These are phyloP conservation scores for Polytrichum formosum DNA, from an alignment of 225 moss, liverwort and hornwort species.

Conservation along the genomic window DNA sequence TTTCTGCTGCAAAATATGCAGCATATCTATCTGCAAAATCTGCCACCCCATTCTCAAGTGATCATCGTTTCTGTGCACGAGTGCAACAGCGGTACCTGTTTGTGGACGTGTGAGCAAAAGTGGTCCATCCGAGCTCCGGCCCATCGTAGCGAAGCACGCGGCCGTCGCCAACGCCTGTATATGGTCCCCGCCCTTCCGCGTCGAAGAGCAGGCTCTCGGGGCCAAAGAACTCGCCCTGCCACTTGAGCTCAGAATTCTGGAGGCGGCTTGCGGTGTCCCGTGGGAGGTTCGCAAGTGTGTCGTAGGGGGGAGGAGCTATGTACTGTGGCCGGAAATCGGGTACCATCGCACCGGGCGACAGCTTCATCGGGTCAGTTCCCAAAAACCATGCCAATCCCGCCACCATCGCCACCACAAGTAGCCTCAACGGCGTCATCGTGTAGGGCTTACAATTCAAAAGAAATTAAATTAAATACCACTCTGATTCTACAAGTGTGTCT, in stretches of 20 bases:
- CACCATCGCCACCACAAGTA: conserved; percentile 16
- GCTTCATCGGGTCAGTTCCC: conserved; percentile 41
- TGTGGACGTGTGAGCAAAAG: conserved; percentile 70
- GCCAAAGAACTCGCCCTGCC: conserved; percentile 55
- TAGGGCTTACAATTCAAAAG: no score
- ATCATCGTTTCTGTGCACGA: no score
- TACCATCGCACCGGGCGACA: conserved; percentile 28
- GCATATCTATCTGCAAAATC: no score
- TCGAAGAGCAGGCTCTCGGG: conserved; percentile 94
- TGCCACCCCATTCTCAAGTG: no score
- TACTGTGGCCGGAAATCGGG: conserved; percentile 28
- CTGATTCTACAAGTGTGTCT: no score
- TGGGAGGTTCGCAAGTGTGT: conserved; percentile 18
- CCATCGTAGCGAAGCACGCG: conserved; percentile 82
- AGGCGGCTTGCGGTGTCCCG: conserved; percentile 45
- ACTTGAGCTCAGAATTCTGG: conserved; percentile 47
- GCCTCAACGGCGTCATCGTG: conserved; percentile 25
- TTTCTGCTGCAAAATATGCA: no score
- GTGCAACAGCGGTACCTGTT: conserved; percentile 45
- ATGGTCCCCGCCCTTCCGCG: conserved; percentile 74
- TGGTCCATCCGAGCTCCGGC: conserved; percentile 75
- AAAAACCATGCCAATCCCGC: conserved; percentile 44
- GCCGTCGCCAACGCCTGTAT: conserved; percentile 78
- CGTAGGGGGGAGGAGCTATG: conserved; percentile 17
- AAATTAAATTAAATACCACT: no score